These are phyloP conservation scores for Botryotinia narcissicola DNA, from an alignment of 2,329 filamentous ascomycete species.

Conservation along the genomic window DNA sequence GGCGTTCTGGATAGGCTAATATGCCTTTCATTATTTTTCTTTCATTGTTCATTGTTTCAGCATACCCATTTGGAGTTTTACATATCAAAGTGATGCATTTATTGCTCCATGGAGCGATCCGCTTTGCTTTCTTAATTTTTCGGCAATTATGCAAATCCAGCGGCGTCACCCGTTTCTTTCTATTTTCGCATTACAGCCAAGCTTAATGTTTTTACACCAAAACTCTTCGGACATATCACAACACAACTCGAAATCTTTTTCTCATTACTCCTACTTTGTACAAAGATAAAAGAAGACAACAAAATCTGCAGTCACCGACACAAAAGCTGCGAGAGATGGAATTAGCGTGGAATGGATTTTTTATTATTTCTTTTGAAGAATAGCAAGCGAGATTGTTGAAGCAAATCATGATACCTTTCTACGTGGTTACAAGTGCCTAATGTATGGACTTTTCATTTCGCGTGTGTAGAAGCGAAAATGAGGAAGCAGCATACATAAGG, in stretches of 20 bases:
- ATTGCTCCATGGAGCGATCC: slow-evolving; percentile 11
- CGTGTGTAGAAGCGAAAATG: not conserved
- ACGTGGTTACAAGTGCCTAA: not conserved
- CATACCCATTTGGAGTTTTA: slow-evolving; percentile 32
- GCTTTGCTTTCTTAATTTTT: slow-evolving; percentile 18
- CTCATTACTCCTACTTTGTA: slow-evolving; percentile 13
- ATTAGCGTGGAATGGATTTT: slow-evolving; percentile 1
- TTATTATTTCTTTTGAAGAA: not conserved
- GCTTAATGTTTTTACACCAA: slow-evolving; percentile 21
- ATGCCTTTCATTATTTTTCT: slow-evolving; percentile 29
- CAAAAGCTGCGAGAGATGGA: slow-evolving; percentile 12
- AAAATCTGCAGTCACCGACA: slow-evolving; percentile 17
- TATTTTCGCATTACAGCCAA: slow-evolving; percentile 15
- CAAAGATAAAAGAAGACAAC: slow-evolving; percentile 15
- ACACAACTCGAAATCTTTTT: slow-evolving; percentile 13
- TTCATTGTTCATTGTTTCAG: slow-evolving; percentile 32
- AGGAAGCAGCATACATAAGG: not conserved
- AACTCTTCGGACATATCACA: slow-evolving; percentile 2
- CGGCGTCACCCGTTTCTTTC: slow-evolving; percentile 9
- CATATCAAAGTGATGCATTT: slow-evolving; percentile 21
- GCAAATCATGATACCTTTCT: slow-evolving; percentile 6
- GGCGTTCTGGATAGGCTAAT: slow-evolving; percentile 37
- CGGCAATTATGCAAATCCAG: slow-evolving; percentile 3
- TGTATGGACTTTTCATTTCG: slow-evolving; percentile 11
- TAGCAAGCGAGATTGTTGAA: not conserved